These are phyloP conservation scores for Antarctomyces pellizariae DNA, from an alignment of 495 filamentous ascomycete genomes.

Conservation along the genomic window DNA sequence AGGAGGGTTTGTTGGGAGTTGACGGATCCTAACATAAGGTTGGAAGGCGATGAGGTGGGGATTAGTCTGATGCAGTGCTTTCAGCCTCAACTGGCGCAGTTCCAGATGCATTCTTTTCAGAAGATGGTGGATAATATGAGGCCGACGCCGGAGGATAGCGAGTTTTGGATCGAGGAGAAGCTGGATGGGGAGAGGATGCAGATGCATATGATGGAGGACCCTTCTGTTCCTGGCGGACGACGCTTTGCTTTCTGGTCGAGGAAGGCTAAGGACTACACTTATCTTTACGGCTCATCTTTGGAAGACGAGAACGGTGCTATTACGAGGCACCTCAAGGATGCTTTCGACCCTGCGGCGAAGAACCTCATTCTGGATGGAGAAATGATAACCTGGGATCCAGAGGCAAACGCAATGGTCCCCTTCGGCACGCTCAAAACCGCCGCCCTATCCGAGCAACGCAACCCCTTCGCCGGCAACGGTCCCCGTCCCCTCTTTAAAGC, in stretches of 20 bases:
- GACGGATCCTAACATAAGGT: constrained; percentile 45
- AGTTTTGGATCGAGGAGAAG: constrained; percentile 97
- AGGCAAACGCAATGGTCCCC: constrained; percentile 56
- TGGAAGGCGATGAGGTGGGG: constrained; percentile 52
- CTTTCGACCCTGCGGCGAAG: constrained; percentile 54
- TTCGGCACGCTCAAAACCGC: constrained; percentile 92
- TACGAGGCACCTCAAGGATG: constrained; percentile 54
- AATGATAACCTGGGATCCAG: constrained; percentile 98
- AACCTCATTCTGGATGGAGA: constrained; percentile 87
- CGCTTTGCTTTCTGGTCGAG: constrained; percentile 81
- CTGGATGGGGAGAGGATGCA: constrained; percentile 95
- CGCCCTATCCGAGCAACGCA: constrained; percentile 57
- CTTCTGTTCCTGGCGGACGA: constrained; percentile 38
- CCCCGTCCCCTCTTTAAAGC: constrained; percentile 61
- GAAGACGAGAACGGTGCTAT: constrained; percentile 55
- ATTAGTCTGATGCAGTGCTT: constrained; percentile 85
- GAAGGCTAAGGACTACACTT: constrained; percentile 92
- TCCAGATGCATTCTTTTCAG: constrained; percentile 68
- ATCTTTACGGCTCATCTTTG: constrained; percentile 66
- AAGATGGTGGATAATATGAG: constrained; percentile 56
- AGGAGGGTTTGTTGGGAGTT: constrained; percentile 91
- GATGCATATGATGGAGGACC: constrained; percentile 69
- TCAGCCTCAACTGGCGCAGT: constrained; percentile 89
- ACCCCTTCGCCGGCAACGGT: constrained; percentile 41
- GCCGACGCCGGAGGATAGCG: constrained; percentile 38